Percentiles rank a stretch among this genome's conserved stretches.
Evolutionary conservation across 2,329 filamentous ascomycete genomes (phyloP).

Genomic region (Aspergillus sp.): DNA sequence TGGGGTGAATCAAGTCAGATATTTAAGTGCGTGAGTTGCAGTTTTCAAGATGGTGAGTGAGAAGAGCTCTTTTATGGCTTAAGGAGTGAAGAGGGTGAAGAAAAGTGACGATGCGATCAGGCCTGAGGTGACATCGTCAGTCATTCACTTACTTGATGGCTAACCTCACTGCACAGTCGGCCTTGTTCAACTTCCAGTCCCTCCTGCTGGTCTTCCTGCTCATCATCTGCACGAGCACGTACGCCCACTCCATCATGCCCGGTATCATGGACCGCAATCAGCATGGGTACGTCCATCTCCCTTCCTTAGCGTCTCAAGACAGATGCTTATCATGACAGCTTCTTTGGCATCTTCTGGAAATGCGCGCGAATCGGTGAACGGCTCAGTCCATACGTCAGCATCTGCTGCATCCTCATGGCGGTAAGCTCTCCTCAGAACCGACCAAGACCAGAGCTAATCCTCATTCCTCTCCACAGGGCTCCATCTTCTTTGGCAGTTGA

Average conservation of each 20-base stretch:
- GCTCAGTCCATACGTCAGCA: conserved; percentile 89
- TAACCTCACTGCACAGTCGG: conserved; percentile 61
- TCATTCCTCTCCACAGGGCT: conserved; percentile 23
- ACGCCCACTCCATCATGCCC: conserved; percentile 87
- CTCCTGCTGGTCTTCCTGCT: conserved; percentile 92
- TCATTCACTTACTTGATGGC: background rate
- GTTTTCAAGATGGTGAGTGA: conserved; percentile 31
- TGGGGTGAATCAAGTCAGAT: background rate
- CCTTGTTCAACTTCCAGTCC: conserved; percentile 98
- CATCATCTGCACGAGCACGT: conserved; percentile 92
- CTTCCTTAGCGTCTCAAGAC: background rate
- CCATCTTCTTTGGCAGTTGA: conserved; percentile 39
- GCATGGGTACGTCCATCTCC: conserved; percentile 64
- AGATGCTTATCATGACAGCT: conserved; percentile 42
- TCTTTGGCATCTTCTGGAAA: conserved; percentile 93
- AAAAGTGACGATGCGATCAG: background rate
- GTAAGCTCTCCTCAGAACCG: conserved; percentile 52
- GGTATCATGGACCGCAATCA: conserved; percentile 90
- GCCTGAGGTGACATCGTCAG: background rate
- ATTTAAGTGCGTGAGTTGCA: background rate
- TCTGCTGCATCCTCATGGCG: conserved; percentile 93
- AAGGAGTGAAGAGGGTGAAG: background rate
- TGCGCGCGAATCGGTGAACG: conserved; percentile 88
- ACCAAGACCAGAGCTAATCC: background rate
- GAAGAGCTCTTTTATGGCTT: background rate